Percentiles rank a stretch among this genome's conserved stretches.
These are phyloP conservation scores for Papiliotrema terrestris DNA, from an alignment of 1,284 basidiomycete species.

Conservation along the genomic window DNA sequence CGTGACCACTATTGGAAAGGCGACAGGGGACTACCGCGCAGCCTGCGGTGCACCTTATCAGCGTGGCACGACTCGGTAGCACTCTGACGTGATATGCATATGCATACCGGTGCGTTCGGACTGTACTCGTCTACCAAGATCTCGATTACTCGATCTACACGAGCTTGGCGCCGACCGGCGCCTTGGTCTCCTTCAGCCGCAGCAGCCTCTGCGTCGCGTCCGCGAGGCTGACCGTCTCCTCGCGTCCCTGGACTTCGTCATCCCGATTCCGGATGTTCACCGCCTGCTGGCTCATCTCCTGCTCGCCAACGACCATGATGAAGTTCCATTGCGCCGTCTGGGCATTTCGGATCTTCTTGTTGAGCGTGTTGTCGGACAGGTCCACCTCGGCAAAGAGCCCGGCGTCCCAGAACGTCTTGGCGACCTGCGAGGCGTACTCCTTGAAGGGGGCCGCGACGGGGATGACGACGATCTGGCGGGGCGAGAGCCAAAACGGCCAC, in stretches of 20 bases:
- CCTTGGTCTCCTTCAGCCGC: slow-evolving; percentile 30
- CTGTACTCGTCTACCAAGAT: neutral
- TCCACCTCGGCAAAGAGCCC: slow-evolving; percentile 91
- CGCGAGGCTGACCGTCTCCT: slow-evolving; percentile 44
- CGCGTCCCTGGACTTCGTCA: slow-evolving; percentile 56
- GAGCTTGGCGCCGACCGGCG: slow-evolving; percentile 6
- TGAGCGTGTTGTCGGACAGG: slow-evolving; percentile 84
- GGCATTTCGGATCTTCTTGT: slow-evolving; percentile 93
- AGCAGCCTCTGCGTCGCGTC: slow-evolving; percentile 38
- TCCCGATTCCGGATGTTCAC: slow-evolving; percentile 96
- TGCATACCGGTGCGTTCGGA: neutral
- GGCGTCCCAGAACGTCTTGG: slow-evolving; percentile 61
- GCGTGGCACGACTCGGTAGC: too few relatives aligned
- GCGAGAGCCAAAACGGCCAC: slow-evolving; percentile 99
- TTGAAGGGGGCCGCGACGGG: slow-evolving; percentile 82
- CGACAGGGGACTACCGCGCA: too few relatives aligned
- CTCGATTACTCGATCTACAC: neutral
- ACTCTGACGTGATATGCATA: neutral
- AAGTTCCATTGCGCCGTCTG: slow-evolving; percentile 96
- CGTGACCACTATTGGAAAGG: too few relatives aligned
- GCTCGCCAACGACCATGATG: slow-evolving; percentile 92
- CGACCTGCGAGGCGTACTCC: slow-evolving; percentile 83
- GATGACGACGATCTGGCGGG: slow-evolving; percentile 89
- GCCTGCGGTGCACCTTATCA: too few relatives aligned
- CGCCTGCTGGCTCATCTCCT: slow-evolving; percentile 76